Percentiles rank a stretch among this genome's conserved stretches.
Evolutionary conservation across 345 rosid species (phyloP).

Genomic region (Trapa bicornis): DNA sequence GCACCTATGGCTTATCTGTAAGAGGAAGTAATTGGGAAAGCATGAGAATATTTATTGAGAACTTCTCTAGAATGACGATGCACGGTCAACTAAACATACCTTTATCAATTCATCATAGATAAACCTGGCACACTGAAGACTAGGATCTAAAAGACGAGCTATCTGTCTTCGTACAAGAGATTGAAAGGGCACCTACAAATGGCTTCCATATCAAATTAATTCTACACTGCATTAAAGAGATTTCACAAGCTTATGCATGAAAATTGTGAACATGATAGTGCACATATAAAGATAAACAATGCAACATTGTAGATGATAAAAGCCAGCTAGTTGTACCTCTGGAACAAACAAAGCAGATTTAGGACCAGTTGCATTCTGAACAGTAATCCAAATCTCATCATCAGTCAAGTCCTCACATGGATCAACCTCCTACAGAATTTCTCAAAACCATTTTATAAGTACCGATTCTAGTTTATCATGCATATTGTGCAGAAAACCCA

Average conservation of each 20-base stretch:
- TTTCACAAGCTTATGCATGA: neutral
- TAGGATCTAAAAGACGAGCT: constrained; percentile 82
- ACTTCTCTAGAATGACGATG: neutral
- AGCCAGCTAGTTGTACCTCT: constrained; percentile 40
- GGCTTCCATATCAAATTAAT: neutral
- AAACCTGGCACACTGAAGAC: constrained; percentile 96
- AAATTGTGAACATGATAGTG: neutral
- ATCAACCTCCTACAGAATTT: constrained; percentile 66
- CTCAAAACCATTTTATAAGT: neutral
- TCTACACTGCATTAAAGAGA: neutral
- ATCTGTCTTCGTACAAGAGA: constrained; percentile 89
- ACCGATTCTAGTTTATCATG: neutral
- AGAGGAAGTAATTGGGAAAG: neutral
- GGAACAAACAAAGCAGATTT: constrained; percentile 86
- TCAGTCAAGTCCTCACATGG: constrained; percentile 93
- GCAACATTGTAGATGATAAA: neutral
- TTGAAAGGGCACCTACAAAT: constrained; percentile 72
- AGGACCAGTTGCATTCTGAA: constrained; percentile 96
- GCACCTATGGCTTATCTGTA: constrained; percentile 87
- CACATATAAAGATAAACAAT: neutral
- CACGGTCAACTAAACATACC: constrained; percentile 24
- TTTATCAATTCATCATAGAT: constrained; percentile 83
- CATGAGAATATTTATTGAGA: neutral
- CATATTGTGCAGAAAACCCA: neutral
- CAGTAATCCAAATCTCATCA: constrained; percentile 81